Evolutionary conservation across 345 rosid species (phyloP).

Genomic region (Eutrema heterophyllum): DNA sequence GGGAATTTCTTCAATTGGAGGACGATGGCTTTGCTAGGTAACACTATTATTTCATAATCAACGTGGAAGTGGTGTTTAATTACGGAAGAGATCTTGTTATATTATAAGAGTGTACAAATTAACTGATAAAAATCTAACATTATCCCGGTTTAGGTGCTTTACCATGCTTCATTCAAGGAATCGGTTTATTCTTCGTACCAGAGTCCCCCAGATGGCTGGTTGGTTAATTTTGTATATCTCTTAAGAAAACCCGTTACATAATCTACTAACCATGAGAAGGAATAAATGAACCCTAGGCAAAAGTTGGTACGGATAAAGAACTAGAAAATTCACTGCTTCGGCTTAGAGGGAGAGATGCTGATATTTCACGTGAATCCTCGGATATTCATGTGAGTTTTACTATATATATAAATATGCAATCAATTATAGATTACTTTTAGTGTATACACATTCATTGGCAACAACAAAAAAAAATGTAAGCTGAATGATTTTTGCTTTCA

Average conservation of each 20-base stretch:
- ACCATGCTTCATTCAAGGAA: constrained; percentile 34
- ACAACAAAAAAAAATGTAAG: not conserved
- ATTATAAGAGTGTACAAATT: not conserved
- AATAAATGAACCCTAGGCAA: constrained; percentile 32
- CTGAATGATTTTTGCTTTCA: constrained; percentile 10
- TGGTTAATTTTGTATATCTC: not conserved
- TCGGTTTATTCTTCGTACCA: constrained; percentile 44
- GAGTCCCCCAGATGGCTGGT: constrained; percentile 67
- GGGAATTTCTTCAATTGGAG: constrained; percentile 33
- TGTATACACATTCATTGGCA: not conserved
- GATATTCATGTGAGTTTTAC: constrained; percentile 41
- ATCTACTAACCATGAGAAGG: not conserved
- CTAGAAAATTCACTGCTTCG: constrained; percentile 41
- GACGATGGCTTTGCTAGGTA: constrained; percentile 32
- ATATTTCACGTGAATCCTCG: constrained; percentile 51
- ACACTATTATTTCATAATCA: not conserved
- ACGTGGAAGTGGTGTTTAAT: not conserved
- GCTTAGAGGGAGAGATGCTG: constrained; percentile 46
- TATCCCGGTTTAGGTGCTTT: constrained; percentile 29
- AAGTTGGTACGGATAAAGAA: constrained; percentile 41
- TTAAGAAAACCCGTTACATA: not conserved
- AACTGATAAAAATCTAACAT: not conserved
- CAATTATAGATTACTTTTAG: not conserved
- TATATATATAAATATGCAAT: not conserved
- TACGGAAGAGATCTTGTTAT: not conserved